Evolutionary conservation across 495 filamentous ascomycete genomes (phyloP), one percentile per base, ranked within the genome.

Genomic region (Letharia lupina): DNA sequence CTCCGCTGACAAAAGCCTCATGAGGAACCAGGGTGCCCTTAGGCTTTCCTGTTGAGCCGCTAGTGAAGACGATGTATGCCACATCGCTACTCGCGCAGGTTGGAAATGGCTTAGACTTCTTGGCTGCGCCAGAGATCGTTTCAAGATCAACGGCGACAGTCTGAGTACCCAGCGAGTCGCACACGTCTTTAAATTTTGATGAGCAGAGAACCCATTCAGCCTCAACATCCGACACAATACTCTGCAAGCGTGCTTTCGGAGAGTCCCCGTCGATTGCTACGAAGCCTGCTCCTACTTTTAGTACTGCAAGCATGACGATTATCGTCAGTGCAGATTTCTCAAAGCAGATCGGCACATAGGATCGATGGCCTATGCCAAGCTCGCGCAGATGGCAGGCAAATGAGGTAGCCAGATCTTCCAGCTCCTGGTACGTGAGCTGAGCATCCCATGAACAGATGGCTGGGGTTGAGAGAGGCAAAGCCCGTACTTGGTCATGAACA

Each of bases 41-140:
- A 3, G 92, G 92, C 6, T 82, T 83, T n/a, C 92, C 92, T 0
- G 91, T 96, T 9, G 90, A 91, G 16, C 92, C 92, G 18, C 88
- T 91, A 1, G 92, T 96, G 70, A 96, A 96, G 84, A 96, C 89
- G 54, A 96, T 83, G 75, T 96, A 96, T 23, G 91, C 92, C 10
- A 90, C 70, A 68, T 90, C 80, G 3, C 68, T 70, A 33, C 70
- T 57, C 3, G 61, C 31, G 28, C 61, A 63, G 2, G 61, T 8
- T 45, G 64, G 61, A 11, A 67, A 61, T 3, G 20, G 41, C 10
- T 42, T 60, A 10, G 31, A 20, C 31, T 52, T n/a, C 18, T 31
- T 60, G 13, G 60, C 33, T n/a, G 23, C 16, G 6, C 63, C 52
- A 9, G 41, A 37, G 10, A 69, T 48, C 12, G 13, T 39, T n/a